phyloP scores from a whole-genome alignment of 2,329 filamentous ascomycete species.

The Hypoxylon sp. region DNA sequence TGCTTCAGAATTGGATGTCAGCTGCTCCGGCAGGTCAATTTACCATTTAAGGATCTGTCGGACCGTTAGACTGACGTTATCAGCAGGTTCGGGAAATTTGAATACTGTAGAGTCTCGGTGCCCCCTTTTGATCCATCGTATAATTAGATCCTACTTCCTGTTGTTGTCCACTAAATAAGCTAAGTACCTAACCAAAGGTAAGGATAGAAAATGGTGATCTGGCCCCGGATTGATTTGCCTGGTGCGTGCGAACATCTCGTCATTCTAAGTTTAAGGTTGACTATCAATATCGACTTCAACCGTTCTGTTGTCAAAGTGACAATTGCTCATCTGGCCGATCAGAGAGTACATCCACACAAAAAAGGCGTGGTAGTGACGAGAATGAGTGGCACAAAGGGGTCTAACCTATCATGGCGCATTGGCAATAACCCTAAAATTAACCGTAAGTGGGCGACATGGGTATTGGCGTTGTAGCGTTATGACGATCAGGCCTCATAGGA shows the following conservation, averaged over 20 bases:
- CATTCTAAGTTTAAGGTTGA: conserved; percentile 9
- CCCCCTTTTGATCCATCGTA: conserved; percentile 17
- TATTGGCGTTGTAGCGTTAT: conserved; percentile 20
- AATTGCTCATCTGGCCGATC: conserved; percentile 40
- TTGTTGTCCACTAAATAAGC: conserved; percentile 17
- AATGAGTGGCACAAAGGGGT: conserved; percentile 20
- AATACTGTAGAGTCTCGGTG: conserved; percentile 21
- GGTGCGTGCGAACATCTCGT: not conserved
- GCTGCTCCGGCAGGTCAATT: conserved; percentile 14
- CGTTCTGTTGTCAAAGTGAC: conserved; percentile 1
- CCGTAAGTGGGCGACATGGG: conserved; percentile 21
- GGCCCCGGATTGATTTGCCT: not conserved
- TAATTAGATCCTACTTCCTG: conserved; percentile 6
- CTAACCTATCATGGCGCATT: conserved; percentile 32
- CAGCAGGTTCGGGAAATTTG: conserved; percentile 29
- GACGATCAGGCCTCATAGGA: conserved; percentile 31
- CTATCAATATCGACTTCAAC: conserved; percentile 4
- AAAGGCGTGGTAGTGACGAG: conserved; percentile 44
- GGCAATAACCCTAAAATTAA: conserved; percentile 33
- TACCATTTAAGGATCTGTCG: conserved; percentile 14
- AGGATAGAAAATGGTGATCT: not conserved
- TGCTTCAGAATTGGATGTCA: conserved; percentile 8
- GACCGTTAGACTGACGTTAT: conserved; percentile 10
- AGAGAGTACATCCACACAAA: conserved; percentile 17
- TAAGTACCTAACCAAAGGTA: no score